A percentile compares a stretch with the other conserved stretches of the same genome.
phyloP scores from a whole-genome alignment of 805 yeast species.

The Saccharomycopsis fermentans region DNA sequence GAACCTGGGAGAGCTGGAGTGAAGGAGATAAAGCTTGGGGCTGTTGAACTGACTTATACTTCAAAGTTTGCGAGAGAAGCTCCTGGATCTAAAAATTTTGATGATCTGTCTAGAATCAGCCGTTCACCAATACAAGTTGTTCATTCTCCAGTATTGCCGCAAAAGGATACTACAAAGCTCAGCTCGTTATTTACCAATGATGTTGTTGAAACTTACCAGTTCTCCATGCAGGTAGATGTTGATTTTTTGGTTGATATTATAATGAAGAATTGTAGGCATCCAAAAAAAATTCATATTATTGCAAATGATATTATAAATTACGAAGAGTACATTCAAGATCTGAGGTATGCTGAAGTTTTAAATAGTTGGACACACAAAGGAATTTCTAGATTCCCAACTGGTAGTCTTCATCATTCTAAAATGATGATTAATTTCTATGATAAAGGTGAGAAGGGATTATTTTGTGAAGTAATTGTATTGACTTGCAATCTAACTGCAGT shows the following conservation, averaged over 20 bases:
- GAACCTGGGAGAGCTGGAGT: no score
- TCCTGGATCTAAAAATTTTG: not conserved
- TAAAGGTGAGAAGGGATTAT: slow-evolving; percentile 7
- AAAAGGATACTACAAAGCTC: slow-evolving; percentile 4
- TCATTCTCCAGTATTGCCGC: slow-evolving; percentile 6
- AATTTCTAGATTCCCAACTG: slow-evolving; percentile 26
- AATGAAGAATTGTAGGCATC: slow-evolving; percentile 12
- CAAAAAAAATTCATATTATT: slow-evolving; percentile 23
- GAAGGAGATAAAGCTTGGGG: not conserved
- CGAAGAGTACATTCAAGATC: slow-evolving; percentile 1
- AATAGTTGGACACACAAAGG: slow-evolving; percentile 16
- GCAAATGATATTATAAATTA: slow-evolving; percentile 11
- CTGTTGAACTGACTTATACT: not conserved
- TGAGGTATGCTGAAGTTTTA: not conserved
- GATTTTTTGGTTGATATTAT: slow-evolving; percentile 26
- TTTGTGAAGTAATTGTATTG: slow-evolving; percentile 31
- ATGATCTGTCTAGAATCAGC: not conserved
- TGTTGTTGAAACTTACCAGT: slow-evolving; percentile 29
- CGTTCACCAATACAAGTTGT: slow-evolving; percentile 10
- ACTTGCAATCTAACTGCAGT: slow-evolving; percentile 31
- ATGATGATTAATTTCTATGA: slow-evolving; percentile 34
- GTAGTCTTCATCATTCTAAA: slow-evolving; percentile 36
- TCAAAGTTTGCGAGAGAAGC: not conserved
- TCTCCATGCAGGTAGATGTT: slow-evolving; percentile 32
- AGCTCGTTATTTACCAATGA: slow-evolving; percentile 6